phyloP scores from a whole-genome alignment of 176 grass and related monocot genomes.

The Eragrostis curvula region DNA sequence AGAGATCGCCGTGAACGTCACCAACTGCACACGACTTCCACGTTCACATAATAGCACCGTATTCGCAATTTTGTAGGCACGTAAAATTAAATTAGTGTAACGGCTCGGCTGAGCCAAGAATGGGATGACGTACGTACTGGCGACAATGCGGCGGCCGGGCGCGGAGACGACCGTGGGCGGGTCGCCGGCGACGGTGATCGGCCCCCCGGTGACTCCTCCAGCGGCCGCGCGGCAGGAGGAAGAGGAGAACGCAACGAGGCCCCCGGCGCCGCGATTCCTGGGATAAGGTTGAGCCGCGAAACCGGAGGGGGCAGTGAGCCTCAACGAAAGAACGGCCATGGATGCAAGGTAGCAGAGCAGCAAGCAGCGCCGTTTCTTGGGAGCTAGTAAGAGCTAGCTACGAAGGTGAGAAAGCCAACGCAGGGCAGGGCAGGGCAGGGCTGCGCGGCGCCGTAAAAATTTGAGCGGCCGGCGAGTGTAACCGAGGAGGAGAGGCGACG shows the following conservation, averaged over 20 bases:
- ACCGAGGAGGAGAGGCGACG: background rate
- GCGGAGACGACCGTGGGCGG: constrained; percentile 83
- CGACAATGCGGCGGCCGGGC: constrained; percentile 79
- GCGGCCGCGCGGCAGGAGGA: constrained; percentile 32
- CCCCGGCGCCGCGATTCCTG: background rate
- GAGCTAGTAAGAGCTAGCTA: background rate
- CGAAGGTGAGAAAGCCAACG: background rate
- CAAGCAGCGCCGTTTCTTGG: background rate
- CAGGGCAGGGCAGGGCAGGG: no score
- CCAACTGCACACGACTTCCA: constrained; percentile 59
- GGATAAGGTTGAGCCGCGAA: constrained; percentile 2
- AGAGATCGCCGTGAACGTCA: constrained; percentile 87
- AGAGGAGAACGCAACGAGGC: constrained; percentile 18
- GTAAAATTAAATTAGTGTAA: background rate
- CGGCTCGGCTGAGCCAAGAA: background rate
- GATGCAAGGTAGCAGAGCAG: background rate
- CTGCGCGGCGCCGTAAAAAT: constrained; percentile 12
- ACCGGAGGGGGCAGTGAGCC: constrained; percentile 18
- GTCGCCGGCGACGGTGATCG: constrained; percentile 68
- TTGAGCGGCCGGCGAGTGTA: background rate
- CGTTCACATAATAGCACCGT: background rate
- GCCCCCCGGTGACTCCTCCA: background rate
- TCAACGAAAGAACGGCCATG: constrained; percentile 66
- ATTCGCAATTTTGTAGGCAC: no score
- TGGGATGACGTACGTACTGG: constrained; percentile 46